Evolutionary conservation across 106 monocot species (phyloP).

Genomic region (Dendrobium catenatum): DNA sequence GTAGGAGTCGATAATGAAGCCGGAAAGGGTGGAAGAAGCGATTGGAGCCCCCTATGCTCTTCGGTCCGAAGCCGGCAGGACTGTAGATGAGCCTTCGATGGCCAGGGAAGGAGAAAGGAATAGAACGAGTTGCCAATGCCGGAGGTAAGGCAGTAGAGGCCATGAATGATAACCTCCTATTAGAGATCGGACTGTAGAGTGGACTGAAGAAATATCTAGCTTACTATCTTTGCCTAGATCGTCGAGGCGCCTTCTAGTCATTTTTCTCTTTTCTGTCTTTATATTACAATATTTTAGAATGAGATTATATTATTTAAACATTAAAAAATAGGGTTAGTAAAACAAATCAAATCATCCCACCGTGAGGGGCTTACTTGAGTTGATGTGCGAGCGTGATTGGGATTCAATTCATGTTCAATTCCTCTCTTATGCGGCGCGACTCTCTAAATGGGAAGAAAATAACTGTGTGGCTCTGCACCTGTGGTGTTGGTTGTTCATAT

Average conservation of each 20-base stretch:
- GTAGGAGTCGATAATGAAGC: not conserved
- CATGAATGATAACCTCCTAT: not conserved
- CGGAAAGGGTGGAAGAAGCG: conserved; percentile 13
- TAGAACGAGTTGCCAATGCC: not conserved
- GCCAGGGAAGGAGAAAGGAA: not conserved
- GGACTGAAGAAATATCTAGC: not conserved
- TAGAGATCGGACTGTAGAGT: not conserved
- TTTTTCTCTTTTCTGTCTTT: not conserved
- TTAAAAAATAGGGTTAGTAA: too few species aligned
- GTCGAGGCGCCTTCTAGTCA: not conserved
- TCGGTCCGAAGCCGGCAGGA: conserved; percentile 6
- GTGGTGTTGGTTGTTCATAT: too few species aligned
- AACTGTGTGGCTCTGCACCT: too few species aligned
- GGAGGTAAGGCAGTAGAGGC: conserved; percentile 1
- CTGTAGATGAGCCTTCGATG: conserved; percentile 3
- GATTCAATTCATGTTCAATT: too few species aligned
- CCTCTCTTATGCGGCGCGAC: too few species aligned
- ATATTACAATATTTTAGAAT: too few species aligned
- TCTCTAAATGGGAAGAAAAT: too few species aligned
- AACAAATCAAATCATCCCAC: too few species aligned
- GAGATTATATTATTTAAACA: too few species aligned
- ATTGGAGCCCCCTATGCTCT: conserved; percentile 6
- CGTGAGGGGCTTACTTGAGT: too few species aligned
- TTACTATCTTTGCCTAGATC: not conserved
- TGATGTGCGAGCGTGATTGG: too few species aligned